Evolutionary conservation across 164 flowering plant species (phyloP).

Genomic region (Sextonia rubra): DNA sequence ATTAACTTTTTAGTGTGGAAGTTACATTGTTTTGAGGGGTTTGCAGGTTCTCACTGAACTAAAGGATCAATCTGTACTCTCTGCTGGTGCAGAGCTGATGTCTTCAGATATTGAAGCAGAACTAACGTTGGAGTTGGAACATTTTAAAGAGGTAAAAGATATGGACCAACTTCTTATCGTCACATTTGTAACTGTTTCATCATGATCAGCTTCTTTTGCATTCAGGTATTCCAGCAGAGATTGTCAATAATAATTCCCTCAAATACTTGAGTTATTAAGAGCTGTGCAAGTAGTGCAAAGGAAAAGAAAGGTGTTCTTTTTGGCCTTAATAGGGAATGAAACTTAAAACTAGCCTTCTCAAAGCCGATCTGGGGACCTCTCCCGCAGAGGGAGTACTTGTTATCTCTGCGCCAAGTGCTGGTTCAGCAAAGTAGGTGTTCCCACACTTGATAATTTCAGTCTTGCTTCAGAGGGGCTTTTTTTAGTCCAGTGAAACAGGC

Average conservation of each 20-base stretch:
- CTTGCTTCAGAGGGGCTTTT: too few relatives aligned
- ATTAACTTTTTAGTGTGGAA: not conserved
- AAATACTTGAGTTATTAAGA: conserved; percentile 9
- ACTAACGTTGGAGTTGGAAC: conserved; percentile 37
- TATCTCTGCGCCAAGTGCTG: too few relatives aligned
- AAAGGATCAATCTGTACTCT: conserved; percentile 12
- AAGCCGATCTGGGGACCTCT: too few relatives aligned
- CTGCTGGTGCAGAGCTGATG: conserved; percentile 10
- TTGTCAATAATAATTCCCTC: conserved; percentile 17
- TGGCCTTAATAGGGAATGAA: not conserved
- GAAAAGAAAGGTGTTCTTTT: not conserved
- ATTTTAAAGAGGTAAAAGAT: conserved; percentile 34
- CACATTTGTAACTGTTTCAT: not conserved
- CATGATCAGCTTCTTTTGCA: not conserved
- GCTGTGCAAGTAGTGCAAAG: conserved; percentile 3
- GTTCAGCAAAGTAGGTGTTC: too few relatives aligned
- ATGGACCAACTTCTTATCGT: not conserved
- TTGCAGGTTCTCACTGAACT: conserved; percentile 28
- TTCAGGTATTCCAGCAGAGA: conserved; percentile 34
- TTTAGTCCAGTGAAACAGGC: too few relatives aligned
- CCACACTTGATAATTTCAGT: too few relatives aligned
- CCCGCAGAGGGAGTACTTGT: too few relatives aligned
- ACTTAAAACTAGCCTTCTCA: too few relatives aligned
- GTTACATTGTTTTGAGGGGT: conserved; percentile 5
- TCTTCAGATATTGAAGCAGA: conserved; percentile 20